These are phyloP conservation scores for Plasmodium reichenowi DNA, from an alignment of 169 alveolate genomes.

Conservation along the genomic window DNA sequence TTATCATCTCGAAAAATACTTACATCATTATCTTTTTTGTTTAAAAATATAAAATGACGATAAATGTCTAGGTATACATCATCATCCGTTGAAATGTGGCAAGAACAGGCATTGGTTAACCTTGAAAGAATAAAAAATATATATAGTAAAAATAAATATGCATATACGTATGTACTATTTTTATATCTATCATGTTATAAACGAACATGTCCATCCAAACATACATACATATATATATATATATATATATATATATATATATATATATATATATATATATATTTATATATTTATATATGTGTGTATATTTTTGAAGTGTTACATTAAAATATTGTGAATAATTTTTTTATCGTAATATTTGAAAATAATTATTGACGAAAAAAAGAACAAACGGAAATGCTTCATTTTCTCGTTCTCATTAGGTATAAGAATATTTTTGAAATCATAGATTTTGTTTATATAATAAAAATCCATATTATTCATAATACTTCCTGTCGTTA, in stretches of 20 bases:
- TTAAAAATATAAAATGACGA: slow-evolving; percentile 32
- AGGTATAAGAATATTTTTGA: slow-evolving; percentile 27
- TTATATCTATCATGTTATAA: neutral
- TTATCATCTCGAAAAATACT: slow-evolving; percentile 3
- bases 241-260: neutral
- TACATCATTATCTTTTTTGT: slow-evolving; percentile 35
- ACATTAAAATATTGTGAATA: slow-evolving; percentile 58
- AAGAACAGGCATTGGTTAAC: slow-evolving; percentile 61
- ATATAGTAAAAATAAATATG: neutral
- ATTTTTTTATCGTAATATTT: slow-evolving; percentile 51
- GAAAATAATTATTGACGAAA: slow-evolving; percentile 64
- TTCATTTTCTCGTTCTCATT: slow-evolving; percentile 26
- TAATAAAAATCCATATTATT: slow-evolving; percentile 68
- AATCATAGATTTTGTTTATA: slow-evolving; percentile 25
- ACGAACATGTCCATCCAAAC: neutral
- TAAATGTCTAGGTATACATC: slow-evolving; percentile 24
- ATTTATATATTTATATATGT: neutral
- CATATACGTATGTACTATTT: neutral
- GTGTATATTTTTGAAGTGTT: neutral
- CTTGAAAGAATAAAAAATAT: neutral
- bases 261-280: neutral
- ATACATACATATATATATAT: neutral
- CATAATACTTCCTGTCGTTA: slow-evolving; percentile 41
- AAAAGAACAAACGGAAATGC: slow-evolving; percentile 48
- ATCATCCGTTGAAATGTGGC: slow-evolving; percentile 17